A percentile compares a stretch with the other conserved stretches of the same genome.
These are phyloP conservation scores for Rhodotorula sp. DNA, from an alignment of 1,284 basidiomycete genomes.

Conservation along the genomic window DNA sequence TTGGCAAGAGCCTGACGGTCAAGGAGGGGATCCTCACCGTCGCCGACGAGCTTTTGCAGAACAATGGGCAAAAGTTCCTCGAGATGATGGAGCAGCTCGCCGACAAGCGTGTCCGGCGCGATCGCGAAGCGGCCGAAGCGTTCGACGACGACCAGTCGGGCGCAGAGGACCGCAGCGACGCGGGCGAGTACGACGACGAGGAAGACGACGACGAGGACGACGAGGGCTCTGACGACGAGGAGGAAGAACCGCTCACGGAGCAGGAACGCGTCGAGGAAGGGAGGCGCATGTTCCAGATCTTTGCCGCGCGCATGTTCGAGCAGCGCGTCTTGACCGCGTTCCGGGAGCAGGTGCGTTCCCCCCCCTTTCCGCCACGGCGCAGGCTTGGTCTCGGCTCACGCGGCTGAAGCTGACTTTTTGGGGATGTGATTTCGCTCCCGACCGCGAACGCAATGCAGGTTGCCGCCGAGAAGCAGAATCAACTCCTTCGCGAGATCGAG, in stretches of 20 bases:
- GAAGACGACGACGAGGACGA: constrained; percentile 52
- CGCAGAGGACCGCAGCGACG: constrained; percentile 55
- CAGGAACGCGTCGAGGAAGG: constrained; percentile 96
- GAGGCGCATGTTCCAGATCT: constrained; percentile 98
- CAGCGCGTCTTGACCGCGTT: constrained; percentile 92
- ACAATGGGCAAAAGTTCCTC: constrained; percentile 96
- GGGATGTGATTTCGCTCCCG: no score
- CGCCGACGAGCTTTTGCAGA: constrained; percentile 95
- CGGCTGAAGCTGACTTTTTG: not conserved
- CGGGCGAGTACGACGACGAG: constrained; percentile 40
- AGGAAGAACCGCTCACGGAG: constrained; percentile 52
- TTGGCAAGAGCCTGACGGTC: constrained; percentile 74
- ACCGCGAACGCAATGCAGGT: constrained; percentile 51
- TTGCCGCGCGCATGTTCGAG: constrained; percentile 99
- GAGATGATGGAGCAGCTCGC: constrained; percentile 99
- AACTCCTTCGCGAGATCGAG: constrained; percentile 82
- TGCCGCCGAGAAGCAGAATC: constrained; percentile 83
- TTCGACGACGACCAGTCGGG: constrained; percentile 61
- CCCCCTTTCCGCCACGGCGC: not conserved
- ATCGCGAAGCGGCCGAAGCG: constrained; percentile 80
- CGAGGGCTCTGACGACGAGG: constrained; percentile 40
- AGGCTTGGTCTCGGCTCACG: not conserved
- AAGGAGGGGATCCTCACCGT: constrained; percentile 95
- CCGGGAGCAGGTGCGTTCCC: constrained; percentile 62
- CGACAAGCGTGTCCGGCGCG: constrained; percentile 85